phyloP scores from a whole-genome alignment of 192 early-diverging fungal genomes.

The Coemansia sp. region DNA sequence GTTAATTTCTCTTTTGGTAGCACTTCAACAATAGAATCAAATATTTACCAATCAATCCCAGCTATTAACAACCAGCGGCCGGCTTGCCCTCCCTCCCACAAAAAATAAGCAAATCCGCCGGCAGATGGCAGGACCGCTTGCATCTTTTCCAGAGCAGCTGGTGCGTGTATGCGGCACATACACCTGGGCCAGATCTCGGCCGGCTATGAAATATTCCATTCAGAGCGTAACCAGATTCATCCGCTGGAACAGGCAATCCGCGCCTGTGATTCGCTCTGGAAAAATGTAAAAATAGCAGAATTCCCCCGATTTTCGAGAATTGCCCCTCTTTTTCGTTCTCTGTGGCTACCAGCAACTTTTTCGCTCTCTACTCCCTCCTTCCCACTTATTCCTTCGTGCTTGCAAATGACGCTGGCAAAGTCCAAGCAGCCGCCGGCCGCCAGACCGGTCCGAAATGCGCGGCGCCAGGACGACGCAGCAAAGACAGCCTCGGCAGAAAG shows the following conservation, averaged over 20 bases:
- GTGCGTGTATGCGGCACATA: too few relatives aligned
- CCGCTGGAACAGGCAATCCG: background rate
- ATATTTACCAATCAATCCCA: too few relatives aligned
- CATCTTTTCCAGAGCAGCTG: too few relatives aligned
- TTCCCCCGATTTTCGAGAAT: background rate
- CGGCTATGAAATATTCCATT: too few relatives aligned
- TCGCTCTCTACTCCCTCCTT: background rate
- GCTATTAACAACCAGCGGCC: too few relatives aligned
- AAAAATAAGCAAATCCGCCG: too few relatives aligned
- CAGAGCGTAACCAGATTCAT: too few relatives aligned
- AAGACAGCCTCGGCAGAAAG: background rate
- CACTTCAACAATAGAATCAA: too few relatives aligned
- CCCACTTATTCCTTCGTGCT: background rate
- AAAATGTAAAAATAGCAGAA: conserved; percentile 2
- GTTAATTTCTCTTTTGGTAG: too few relatives aligned
- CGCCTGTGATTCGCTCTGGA: background rate
- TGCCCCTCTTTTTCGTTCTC: background rate
- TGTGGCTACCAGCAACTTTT: background rate
- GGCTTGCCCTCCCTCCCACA: too few relatives aligned
- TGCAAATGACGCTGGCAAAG: conserved; percentile 26
- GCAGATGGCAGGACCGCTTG: too few relatives aligned
- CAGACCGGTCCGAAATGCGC: background rate
- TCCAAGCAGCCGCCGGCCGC: conserved; percentile 9
- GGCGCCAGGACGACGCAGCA: background rate
- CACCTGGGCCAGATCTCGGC: too few relatives aligned